phyloP scores from a whole-genome alignment of 139 green algal species.

The Volvox reticuliferus region DNA sequence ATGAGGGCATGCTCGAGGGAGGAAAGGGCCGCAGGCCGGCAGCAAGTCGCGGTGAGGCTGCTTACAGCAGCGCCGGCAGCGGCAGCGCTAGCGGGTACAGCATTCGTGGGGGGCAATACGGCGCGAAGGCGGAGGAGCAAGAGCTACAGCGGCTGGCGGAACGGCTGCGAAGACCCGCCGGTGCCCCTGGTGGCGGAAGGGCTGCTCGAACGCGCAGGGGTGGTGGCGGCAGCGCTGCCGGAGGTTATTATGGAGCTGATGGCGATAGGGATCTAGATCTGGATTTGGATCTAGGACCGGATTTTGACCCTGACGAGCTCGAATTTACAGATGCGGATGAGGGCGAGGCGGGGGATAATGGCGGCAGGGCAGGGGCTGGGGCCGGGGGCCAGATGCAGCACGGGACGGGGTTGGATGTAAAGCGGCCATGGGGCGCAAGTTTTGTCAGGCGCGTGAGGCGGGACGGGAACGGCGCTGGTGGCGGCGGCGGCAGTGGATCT shows the following conservation, averaged over 20 bases:
- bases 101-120: background rate
- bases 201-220: background rate
- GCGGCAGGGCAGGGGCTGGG: background rate
- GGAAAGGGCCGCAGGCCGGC: background rate
- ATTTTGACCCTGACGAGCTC: conserved; percentile 29
- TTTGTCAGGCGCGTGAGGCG: background rate
- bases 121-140: conserved; percentile 3
- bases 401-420: background rate
- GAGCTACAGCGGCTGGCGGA: conserved; percentile 6
- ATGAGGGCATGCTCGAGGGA: conserved; percentile 31
- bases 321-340: background rate
- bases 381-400: background rate
- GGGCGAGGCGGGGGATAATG: background rate
- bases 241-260: background rate
- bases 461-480: background rate
- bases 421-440: conserved; percentile 32
- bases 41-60: background rate
- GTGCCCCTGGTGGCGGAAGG: background rate
- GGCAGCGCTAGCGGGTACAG: background rate
- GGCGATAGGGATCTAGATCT: background rate
- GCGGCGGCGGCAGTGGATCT: background rate
- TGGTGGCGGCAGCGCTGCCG: background rate
- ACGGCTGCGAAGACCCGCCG: background rate
- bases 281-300: conserved; percentile 10
- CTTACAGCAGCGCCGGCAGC: background rate